Percentiles rank a stretch among this genome's conserved stretches.
Evolutionary conservation across 2,329 filamentous ascomycete genomes (phyloP).

Genomic region (Hortaea werneckii): DNA sequence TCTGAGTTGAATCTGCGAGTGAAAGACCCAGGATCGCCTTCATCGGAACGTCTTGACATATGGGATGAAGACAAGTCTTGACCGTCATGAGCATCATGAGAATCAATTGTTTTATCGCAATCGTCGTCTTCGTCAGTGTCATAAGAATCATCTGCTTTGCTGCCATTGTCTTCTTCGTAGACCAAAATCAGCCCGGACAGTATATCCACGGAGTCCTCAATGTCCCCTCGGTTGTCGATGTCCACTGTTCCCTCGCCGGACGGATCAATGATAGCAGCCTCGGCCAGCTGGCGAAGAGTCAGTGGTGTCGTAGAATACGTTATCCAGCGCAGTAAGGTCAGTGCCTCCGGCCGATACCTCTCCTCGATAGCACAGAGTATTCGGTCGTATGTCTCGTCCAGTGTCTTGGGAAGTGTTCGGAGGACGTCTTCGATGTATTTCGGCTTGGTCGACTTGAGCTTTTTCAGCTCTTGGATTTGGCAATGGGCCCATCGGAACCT

Average conservation of each 20-base stretch:
- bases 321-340: slow-evolving; percentile 13
- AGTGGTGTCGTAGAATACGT: slow-evolving; percentile 12
- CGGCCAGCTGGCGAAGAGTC: slow-evolving; percentile 11
- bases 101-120: not conserved
- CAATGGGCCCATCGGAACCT: slow-evolving; percentile 22
- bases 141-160: not conserved
- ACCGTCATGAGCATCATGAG: not conserved
- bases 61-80: not conserved
- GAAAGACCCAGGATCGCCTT: not conserved
- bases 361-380: slow-evolving; percentile 12
- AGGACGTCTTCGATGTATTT: slow-evolving; percentile 9
- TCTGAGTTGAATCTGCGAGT: not conserved
- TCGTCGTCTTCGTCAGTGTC: not conserved
- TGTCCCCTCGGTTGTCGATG: slow-evolving; percentile 4
- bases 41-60: not conserved
- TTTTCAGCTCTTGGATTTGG: slow-evolving; percentile 17
- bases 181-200: slow-evolving; percentile 7
- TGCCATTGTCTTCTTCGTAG: not conserved
- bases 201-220: slow-evolving; percentile 7
- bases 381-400: slow-evolving; percentile 20
- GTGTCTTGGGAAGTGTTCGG: slow-evolving; percentile 10
- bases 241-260: slow-evolving; percentile 5
- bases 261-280: slow-evolving; percentile 10
- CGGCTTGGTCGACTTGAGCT: slow-evolving; percentile 9
- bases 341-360: slow-evolving; percentile 5